Evolutionary conservation across 371 early-diverging fungal genomes (phyloP).

Genomic region (Circinella minor): DNA sequence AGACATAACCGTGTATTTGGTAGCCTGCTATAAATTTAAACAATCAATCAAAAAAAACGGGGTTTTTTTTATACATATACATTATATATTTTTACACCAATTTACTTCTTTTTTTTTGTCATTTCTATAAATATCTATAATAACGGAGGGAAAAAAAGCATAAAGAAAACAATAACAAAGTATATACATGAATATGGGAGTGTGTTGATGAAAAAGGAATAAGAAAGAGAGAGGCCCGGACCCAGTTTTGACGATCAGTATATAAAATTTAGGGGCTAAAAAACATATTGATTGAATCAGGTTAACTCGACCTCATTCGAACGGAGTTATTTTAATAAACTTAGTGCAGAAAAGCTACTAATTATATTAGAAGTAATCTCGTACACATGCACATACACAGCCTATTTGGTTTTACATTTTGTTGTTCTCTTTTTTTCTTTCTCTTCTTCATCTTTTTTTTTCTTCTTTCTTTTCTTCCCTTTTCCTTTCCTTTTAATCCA

Average conservation of each 20-base stretch:
- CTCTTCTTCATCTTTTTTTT: too few species aligned
- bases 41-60: background rate
- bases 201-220: too few species aligned
- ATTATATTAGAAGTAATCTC: background rate
- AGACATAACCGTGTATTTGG: slow-evolving; percentile 95
- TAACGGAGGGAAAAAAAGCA: too few species aligned
- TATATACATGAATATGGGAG: background rate
- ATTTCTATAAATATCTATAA: slow-evolving; percentile 5
- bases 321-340: background rate
- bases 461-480: background rate
- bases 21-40: slow-evolving; percentile 39
- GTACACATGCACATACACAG: background rate
- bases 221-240: too few species aligned
- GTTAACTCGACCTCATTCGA: background rate
- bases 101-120: slow-evolving; percentile 6
- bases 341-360: slow-evolving; percentile 4
- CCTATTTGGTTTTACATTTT: slow-evolving; percentile 4
- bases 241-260: background rate
- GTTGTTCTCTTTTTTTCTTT: slow-evolving; percentile 3
- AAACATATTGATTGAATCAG: background rate
- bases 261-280: background rate
- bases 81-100: background rate
- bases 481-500: slow-evolving; percentile 8
- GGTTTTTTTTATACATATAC: background rate
- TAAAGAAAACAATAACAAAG: too few species aligned